Evolutionary conservation across 805 yeast genomes (phyloP).

Genomic region (Lipomyces yamadae): DNA sequence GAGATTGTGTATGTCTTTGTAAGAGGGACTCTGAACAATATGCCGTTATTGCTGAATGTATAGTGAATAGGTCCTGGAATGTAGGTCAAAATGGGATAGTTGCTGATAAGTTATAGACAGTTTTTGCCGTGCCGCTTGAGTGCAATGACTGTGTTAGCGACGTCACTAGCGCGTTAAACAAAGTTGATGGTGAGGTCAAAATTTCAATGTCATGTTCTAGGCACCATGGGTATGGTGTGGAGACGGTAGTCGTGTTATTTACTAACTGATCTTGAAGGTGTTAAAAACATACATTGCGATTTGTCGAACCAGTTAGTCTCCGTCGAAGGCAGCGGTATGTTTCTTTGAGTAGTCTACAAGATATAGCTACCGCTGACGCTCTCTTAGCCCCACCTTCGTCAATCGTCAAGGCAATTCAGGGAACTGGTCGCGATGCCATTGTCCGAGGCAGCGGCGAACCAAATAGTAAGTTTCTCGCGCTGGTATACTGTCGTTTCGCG

Average conservation of each 20-base stretch:
- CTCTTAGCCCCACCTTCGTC: constrained; percentile 69
- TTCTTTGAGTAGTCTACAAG: too few species aligned
- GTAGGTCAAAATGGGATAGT: not conserved
- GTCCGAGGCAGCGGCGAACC: constrained; percentile 89
- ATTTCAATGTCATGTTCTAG: not conserved
- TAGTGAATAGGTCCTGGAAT: not conserved
- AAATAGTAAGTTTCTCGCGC: constrained; percentile 46
- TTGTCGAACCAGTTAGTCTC: constrained; percentile 64
- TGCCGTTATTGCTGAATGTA: not conserved
- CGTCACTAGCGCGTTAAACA: constrained; percentile 58
- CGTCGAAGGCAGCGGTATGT: constrained; percentile 58
- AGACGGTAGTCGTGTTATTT: not conserved
- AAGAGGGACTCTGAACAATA: not conserved
- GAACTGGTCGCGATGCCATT: constrained; percentile 84
- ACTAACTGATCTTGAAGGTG: constrained; percentile 45
- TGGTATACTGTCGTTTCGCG: not conserved
- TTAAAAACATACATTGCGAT: constrained; percentile 61
- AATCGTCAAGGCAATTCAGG: constrained; percentile 69
- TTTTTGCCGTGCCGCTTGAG: constrained; percentile 84
- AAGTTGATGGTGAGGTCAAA: constrained; percentile 45
- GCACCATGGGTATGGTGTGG: not conserved
- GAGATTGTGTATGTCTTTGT: not conserved
- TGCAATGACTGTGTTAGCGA: constrained; percentile 73
- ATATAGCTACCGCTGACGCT: not conserved
- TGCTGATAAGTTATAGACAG: constrained; percentile 52